Evolutionary conservation across 2,329 filamentous ascomycete genomes (phyloP).

Genomic region (Ascochyta clinopodiicola): DNA sequence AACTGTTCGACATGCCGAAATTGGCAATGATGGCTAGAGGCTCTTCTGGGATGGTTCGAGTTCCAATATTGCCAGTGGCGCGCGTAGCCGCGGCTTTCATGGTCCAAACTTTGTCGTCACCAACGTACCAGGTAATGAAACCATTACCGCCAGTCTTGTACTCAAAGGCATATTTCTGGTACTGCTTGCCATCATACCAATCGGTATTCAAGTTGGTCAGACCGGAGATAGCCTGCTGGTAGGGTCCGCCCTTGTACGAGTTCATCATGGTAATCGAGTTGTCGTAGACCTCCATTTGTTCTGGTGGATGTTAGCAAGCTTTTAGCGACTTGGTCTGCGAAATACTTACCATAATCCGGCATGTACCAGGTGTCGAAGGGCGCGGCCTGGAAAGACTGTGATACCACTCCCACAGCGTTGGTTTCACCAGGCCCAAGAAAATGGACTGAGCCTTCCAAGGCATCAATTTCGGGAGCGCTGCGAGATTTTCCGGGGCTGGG

Average conservation of each 20-base stretch:
- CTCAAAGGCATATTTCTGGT: constrained; percentile 64
- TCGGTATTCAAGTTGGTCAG: constrained; percentile 62
- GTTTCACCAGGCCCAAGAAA: constrained; percentile 58
- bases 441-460: constrained; percentile 69
- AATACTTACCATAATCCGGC: constrained; percentile 57
- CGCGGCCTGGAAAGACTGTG: constrained; percentile 71
- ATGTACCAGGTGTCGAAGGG: constrained; percentile 75
- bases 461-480: constrained; percentile 75
- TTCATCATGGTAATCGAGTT: constrained; percentile 60
- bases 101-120: constrained; percentile 69
- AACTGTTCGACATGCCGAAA: constrained; percentile 72
- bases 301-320: constrained; percentile 33
- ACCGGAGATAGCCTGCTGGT: constrained; percentile 62
- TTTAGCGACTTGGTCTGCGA: neutral
- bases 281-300: constrained; percentile 72
- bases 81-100: constrained; percentile 65
- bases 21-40: constrained; percentile 73
- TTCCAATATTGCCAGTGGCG: constrained; percentile 73
- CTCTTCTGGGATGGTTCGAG: constrained; percentile 69
- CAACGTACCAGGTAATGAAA: constrained; percentile 73
- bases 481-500: constrained; percentile 70
- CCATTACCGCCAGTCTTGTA: constrained; percentile 64
- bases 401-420: constrained; percentile 65
- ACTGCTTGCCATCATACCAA: constrained; percentile 63
- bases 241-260: constrained; percentile 61